Evolutionary conservation across 139 green algal genomes (phyloP).

Genomic region (Chlorella sp.): DNA sequence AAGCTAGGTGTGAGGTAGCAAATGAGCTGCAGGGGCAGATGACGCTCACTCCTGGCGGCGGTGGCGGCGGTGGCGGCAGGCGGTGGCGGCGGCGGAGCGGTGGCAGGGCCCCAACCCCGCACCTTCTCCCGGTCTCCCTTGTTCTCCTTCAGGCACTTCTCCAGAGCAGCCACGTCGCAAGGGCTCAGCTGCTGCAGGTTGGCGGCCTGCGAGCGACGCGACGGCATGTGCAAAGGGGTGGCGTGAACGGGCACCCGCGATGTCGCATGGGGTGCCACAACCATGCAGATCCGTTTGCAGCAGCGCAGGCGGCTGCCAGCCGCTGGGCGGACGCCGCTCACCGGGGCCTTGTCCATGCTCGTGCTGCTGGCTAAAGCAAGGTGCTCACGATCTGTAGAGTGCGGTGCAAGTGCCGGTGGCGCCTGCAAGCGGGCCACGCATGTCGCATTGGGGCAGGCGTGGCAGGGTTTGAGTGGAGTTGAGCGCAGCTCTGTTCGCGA

Average conservation of each 20-base stretch:
- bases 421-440: no score
- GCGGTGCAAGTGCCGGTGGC: no score
- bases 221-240: no score
- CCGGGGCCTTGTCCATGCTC: not conserved
- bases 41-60: no score
- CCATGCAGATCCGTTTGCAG: not conserved
- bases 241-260: no score
- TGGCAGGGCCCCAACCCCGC: not conserved
- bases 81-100: not conserved
- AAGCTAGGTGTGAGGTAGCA: not conserved
- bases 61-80: not conserved
- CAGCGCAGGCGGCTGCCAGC: not conserved
- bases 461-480: no score
- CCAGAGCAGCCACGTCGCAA: conserved; percentile 50
- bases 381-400: no score
- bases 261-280: no score
- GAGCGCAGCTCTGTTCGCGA: no score
- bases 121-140: conserved; percentile 52
- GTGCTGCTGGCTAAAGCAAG: no score
- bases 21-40: not conserved
- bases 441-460: no score
- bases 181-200: conserved; percentile 37
- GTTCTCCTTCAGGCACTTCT: conserved; percentile 56
- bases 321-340: not conserved
- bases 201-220: not conserved